Evolutionary conservation across 805 yeast species (phyloP), one percentile per base, ranked within the genome.

Genomic region (Wickerhamiella bombiphila): DNA sequence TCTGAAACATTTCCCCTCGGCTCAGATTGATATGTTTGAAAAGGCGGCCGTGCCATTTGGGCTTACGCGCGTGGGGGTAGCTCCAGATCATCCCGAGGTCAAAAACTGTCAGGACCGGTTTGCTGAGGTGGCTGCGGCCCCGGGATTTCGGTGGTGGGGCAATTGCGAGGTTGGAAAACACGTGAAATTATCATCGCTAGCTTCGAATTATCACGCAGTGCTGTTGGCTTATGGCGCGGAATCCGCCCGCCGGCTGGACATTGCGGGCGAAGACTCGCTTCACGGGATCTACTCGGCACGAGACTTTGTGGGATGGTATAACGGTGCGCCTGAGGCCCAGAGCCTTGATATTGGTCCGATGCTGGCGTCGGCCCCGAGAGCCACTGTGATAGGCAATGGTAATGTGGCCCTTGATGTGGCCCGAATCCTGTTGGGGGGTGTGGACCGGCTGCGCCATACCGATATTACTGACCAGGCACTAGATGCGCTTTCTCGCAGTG

Each of bases 41-140:
- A 68, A 72, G 44, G 61, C 76, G 19, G 94, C 96, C 0, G 76
- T 85, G 5, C 98, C 98, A 0, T 88, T 69, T 60, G 99, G 99
- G 0, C 65, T 91, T 24, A 75, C 86, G 30, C 60, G 99, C 25
- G 86, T 71, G 54, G 99, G 99, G 1, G 97, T 91, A n/a, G 96
- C 98, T 0, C 99, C 99, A 2, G 99, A 91, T 58, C 96, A 91
- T 58, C 94, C 95, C 0, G 97, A 91, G 51, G 97, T 91, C 22
- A 88, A 86, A 45, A 59, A 59, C 42, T 63, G 68, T 63, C 66
- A 76, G 55, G 79, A 79, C 15, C 75, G 85, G 37, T 78, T 91
- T 53, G 68, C 66, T 7, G 74, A 76, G 38, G 61, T 65, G 17
- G 58, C 56, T 2, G 33, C 34, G 17, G 49, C 60, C 52, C 54